A percentile compares a stretch with the other conserved stretches of the same genome.
Conservation (phyloP, 345 rosid genomes). For the Eucalyptus leucophloia region DNA sequence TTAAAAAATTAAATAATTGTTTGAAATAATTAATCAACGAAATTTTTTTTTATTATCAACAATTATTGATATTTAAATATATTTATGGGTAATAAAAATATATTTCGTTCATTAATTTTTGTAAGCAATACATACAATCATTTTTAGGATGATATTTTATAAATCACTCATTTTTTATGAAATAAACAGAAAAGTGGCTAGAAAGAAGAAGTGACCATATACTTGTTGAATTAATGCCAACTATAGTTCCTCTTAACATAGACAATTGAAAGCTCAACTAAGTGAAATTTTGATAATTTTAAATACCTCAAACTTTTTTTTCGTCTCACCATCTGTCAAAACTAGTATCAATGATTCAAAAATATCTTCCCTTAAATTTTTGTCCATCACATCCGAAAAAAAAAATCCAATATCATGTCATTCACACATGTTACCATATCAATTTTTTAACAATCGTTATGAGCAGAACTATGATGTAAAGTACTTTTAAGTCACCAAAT, state of each 20-base stretch:
- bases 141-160: background rate
- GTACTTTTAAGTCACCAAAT: background rate
- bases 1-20: background rate
- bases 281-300: background rate
- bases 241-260: background rate
- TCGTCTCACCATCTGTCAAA: background rate
- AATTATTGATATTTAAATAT: background rate
- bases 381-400: accelerated
- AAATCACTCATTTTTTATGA: background rate
- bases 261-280: background rate
- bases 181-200: background rate
- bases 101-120: background rate
- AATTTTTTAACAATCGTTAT: background rate
- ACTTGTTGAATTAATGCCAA: background rate
- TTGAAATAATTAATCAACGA: background rate
- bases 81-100: background rate
- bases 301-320: background rate
- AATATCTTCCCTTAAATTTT: background rate
- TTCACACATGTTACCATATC: background rate
- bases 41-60: background rate
- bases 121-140: accelerated
- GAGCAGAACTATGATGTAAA: background rate
- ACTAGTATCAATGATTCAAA: background rate
- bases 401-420: background rate
- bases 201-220: background rate